Evolutionary conservation across 768 basidiomycete genomes (phyloP).

Genomic region (Gymnopilus junonius): DNA sequence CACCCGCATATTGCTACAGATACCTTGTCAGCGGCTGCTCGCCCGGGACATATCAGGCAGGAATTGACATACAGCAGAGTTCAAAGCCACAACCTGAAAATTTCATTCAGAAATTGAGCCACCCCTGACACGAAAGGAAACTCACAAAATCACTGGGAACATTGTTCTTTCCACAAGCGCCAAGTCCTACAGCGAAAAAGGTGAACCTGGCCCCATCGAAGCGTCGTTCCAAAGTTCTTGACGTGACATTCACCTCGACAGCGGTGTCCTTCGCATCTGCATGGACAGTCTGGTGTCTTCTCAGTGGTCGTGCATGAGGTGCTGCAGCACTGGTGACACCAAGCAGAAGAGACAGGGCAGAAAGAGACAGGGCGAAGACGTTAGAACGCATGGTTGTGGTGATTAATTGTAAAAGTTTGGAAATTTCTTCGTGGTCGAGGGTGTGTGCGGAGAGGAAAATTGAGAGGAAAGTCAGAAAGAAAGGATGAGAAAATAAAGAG

Average conservation of each 20-base stretch:
- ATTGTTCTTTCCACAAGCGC: conserved; percentile 35
- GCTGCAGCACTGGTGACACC: conserved; percentile 7
- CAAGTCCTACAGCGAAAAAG: conserved; percentile 50
- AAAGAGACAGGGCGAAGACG: conserved; percentile 10
- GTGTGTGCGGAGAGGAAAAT: neutral
- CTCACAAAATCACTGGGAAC: conserved; percentile 32
- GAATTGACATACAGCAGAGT: conserved; percentile 21
- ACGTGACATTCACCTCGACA: conserved; percentile 18
- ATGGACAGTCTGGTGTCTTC: conserved; percentile 6
- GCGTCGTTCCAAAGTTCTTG: conserved; percentile 40
- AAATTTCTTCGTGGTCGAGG: neutral
- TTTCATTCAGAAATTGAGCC: neutral
- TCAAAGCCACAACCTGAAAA: conserved; percentile 30
- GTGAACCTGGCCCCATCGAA: conserved; percentile 49
- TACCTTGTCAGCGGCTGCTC: neutral
- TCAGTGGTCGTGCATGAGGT: conserved; percentile 2
- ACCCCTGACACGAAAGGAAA: neutral
- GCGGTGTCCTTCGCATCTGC: neutral
- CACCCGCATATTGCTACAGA: conserved; percentile 27
- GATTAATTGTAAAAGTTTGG: neutral
- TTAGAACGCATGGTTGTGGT: conserved; percentile 9
- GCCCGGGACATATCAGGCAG: neutral
- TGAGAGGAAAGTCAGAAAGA: conserved; percentile 11
- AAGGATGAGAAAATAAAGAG: conserved; percentile 9
- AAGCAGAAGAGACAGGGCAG: conserved; percentile 10